Evolutionary conservation across 176 grass and related monocot genomes (phyloP).

Genomic region (Oryza longistaminata): DNA sequence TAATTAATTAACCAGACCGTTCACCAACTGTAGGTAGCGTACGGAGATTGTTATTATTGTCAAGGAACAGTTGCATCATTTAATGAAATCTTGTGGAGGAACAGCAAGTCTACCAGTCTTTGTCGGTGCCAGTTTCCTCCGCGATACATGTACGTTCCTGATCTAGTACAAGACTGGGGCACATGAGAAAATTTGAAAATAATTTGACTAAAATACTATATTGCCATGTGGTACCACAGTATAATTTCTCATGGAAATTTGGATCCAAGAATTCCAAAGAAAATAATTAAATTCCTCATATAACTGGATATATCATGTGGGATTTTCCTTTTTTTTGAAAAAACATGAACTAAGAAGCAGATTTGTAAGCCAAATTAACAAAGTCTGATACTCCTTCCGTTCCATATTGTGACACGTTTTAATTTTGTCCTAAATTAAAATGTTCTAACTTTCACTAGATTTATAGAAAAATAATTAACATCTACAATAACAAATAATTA

Average conservation of each 20-base stretch:
- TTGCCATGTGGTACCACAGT: background rate
- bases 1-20: conserved; percentile 23
- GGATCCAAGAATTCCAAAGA: too few species aligned
- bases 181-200: background rate
- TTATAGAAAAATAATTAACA: too few species aligned
- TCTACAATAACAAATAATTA: too few species aligned
- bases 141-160: background rate
- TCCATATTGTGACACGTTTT: too few species aligned
- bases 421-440: too few species aligned
- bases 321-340: background rate
- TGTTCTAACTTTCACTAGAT: too few species aligned
- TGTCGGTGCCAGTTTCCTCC: background rate
- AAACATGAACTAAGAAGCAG: background rate
- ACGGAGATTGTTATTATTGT: conserved; percentile 20
- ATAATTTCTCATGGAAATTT: background rate
- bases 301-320: background rate
- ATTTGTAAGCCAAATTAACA: background rate
- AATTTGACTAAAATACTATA: too few species aligned
- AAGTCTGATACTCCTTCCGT: background rate
- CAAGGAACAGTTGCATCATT: conserved; percentile 16
- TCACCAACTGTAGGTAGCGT: conserved; percentile 27
- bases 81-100: conserved; percentile 7
- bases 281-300: background rate
- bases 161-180: background rate
- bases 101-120: background rate